phyloP scores from a whole-genome alignment of 2,329 filamentous ascomycete genomes.

The Aspergillus ustus region DNA sequence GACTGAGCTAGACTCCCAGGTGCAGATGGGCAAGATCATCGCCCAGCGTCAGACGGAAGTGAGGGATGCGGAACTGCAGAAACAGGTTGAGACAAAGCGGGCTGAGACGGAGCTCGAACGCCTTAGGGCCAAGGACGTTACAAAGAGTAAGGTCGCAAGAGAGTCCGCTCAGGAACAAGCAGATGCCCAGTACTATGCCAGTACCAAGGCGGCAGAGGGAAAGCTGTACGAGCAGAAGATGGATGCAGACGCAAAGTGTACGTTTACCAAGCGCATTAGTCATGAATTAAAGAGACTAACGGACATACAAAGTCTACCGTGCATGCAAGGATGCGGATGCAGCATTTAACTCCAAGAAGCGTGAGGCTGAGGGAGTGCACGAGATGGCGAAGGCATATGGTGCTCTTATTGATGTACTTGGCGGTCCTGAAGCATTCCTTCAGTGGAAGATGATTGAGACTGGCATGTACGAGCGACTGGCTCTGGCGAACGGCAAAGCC shows the following conservation, averaged over 20 bases:
- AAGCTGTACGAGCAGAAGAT: slow-evolving; percentile 44
- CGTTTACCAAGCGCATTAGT: slow-evolving; percentile 8
- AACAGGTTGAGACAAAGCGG: slow-evolving; percentile 75
- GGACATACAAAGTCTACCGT: slow-evolving; percentile 28
- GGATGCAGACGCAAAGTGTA: slow-evolving; percentile 43
- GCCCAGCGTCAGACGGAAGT: slow-evolving; percentile 74
- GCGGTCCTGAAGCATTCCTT: slow-evolving; percentile 76
- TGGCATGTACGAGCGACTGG: slow-evolving; percentile 76
- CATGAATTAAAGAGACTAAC: background rate
- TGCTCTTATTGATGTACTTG: slow-evolving; percentile 72
- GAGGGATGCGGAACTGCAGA: slow-evolving; percentile 79
- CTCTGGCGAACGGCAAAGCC: slow-evolving; percentile 75
- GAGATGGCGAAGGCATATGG: slow-evolving; percentile 83
- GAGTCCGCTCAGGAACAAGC: slow-evolving; percentile 51
- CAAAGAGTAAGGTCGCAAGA: slow-evolving; percentile 66
- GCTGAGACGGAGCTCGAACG: slow-evolving; percentile 81
- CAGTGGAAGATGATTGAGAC: slow-evolving; percentile 89
- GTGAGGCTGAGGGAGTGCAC: slow-evolving; percentile 75
- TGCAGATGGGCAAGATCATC: slow-evolving; percentile 75
- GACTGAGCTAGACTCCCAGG: slow-evolving; percentile 72
- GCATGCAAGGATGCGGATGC: slow-evolving; percentile 44
- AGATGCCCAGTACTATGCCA: slow-evolving; percentile 55
- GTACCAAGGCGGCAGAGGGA: slow-evolving; percentile 60
- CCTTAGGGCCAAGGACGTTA: slow-evolving; percentile 76
- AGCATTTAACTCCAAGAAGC: slow-evolving; percentile 59